These are phyloP conservation scores for Zymoseptoria brevis DNA, from an alignment of 2,329 filamentous ascomycete species.

Conservation along the genomic window DNA sequence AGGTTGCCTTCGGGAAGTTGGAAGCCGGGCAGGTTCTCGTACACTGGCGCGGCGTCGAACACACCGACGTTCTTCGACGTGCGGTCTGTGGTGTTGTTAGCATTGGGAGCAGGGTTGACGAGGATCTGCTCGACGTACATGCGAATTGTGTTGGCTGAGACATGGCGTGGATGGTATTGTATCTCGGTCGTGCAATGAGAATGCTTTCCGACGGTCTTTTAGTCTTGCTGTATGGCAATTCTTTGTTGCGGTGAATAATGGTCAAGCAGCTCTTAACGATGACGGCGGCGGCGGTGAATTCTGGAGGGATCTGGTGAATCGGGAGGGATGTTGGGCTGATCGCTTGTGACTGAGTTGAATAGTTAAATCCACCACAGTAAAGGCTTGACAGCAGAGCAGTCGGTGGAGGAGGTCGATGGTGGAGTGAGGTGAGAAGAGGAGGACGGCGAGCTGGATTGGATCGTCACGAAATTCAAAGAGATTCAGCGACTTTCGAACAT, in stretches of 20 bases:
- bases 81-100: constrained; percentile 50
- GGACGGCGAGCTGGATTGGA: no score
- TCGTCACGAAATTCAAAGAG: no score
- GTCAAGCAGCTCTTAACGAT: constrained; percentile 2
- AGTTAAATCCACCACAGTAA: constrained; percentile 29
- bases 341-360: constrained; percentile 26
- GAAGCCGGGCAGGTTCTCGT: constrained; percentile 77
- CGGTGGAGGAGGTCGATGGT: constrained; percentile 4
- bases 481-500: no score
- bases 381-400: constrained; percentile 12
- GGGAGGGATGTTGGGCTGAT: constrained; percentile 9
- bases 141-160: constrained; percentile 80
- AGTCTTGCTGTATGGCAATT: constrained; percentile 1
- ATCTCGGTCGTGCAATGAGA: neutral
- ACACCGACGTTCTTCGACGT: constrained; percentile 94
- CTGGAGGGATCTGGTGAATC: neutral
- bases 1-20: constrained; percentile 80
- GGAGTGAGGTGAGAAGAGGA: no score
- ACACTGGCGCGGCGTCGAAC: constrained; percentile 83
- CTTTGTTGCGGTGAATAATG: constrained; percentile 13
- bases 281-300: neutral
- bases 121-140: constrained; percentile 45
- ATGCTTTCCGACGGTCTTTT: neutral
- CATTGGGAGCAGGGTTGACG: neutral
- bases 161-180: neutral